phyloP scores from a whole-genome alignment of 192 early-diverging fungal genomes.

The Mortierella antarctica region DNA sequence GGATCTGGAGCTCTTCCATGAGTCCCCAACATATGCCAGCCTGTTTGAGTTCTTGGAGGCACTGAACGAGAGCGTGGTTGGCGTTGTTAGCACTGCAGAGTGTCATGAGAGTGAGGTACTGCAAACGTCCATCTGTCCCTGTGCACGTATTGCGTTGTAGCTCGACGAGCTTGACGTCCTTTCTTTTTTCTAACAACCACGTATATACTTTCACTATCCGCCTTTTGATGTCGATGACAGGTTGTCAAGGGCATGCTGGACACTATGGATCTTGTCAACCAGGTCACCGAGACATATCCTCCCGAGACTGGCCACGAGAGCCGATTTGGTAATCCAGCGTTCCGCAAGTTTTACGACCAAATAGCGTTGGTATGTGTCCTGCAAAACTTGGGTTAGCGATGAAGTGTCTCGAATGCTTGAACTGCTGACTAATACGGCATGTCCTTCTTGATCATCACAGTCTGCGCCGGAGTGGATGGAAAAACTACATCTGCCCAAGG shows the following conservation, averaged over 20 bases:
- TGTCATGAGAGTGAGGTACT: constrained; percentile 64
- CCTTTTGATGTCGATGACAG: constrained; percentile 9
- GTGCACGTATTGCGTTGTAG: neutral
- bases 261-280: constrained; percentile 72
- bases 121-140: neutral
- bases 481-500: constrained; percentile 36
- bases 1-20: constrained; percentile 83
- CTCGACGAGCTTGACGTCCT: neutral
- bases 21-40: constrained; percentile 70
- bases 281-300: constrained; percentile 71
- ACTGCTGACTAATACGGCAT: neutral
- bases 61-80: constrained; percentile 82
- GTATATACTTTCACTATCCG: neutral
- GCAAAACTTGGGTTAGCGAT: neutral
- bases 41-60: constrained; percentile 75
- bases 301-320: constrained; percentile 81
- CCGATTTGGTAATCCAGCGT: constrained; percentile 96
- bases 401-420: neutral
- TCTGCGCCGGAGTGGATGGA: constrained; percentile 50
- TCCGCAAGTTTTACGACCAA: constrained; percentile 88
- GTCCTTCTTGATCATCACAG: constrained; percentile 19
- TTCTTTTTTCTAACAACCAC: too few species aligned
- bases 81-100: constrained; percentile 66
- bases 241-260: constrained; percentile 68
- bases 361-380: constrained; percentile 64